Percentiles rank a stretch among this genome's conserved stretches.
Conservation (phyloP, 148 eudicot species). For the Rhododendron ovatum region DNA sequence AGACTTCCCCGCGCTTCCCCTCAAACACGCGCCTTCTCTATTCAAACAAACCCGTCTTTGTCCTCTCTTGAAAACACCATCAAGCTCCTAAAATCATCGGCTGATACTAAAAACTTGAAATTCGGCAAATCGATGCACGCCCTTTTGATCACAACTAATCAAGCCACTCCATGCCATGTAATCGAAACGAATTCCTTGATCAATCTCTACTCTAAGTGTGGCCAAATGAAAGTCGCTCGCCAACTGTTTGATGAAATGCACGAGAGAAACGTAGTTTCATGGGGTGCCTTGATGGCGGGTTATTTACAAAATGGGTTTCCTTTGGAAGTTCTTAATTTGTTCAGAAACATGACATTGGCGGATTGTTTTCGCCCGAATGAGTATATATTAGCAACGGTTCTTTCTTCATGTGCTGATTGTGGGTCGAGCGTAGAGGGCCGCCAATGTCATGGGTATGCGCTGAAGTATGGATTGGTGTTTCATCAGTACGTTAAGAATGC, state of each 20-base stretch:
- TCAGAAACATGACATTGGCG: constrained; percentile 21
- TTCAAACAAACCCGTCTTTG: neutral
- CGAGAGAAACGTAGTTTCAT: constrained; percentile 36
- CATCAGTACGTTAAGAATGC: constrained; percentile 45
- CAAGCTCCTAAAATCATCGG: constrained; percentile 23
- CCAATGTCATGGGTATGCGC: constrained; percentile 37
- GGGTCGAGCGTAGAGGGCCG: constrained; percentile 24
- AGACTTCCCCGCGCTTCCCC: neutral
- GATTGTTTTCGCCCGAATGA: constrained; percentile 29
- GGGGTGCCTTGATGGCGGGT: constrained; percentile 38
- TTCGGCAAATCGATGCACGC: constrained; percentile 35
- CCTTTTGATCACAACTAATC: constrained; percentile 25
- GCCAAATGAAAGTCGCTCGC: constrained; percentile 20
- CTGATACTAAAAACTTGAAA: constrained; percentile 27
- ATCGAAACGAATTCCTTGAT: constrained; percentile 32
- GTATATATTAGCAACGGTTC: constrained; percentile 29
- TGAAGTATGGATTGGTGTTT: constrained; percentile 39
- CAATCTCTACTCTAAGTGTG: constrained; percentile 39
- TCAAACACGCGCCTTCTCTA: neutral
- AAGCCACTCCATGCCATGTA: constrained; percentile 23
- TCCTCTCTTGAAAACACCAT: neutral
- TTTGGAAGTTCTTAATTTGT: constrained; percentile 26
- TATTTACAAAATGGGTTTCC: constrained; percentile 28
- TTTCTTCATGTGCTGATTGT: constrained; percentile 34
- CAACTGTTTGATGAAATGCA: constrained; percentile 39